Conservation (phyloP, 148 eudicot genomes). For the Nyssa sinensis region DNA sequence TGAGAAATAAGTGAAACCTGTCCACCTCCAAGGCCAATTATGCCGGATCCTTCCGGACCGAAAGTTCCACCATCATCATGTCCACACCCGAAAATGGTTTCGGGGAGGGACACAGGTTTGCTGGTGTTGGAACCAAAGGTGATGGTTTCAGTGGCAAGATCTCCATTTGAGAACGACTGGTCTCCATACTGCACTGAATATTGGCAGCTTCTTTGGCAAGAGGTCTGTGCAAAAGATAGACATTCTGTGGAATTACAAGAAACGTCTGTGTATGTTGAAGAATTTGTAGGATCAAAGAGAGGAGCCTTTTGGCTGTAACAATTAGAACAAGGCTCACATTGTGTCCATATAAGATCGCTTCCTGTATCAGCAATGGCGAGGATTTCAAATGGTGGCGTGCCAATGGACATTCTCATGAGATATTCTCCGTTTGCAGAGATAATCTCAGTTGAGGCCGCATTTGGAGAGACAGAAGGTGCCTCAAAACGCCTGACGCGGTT, state of each 20-base stretch:
- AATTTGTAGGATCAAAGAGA: slow-evolving; percentile 36
- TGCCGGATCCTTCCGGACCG: slow-evolving; percentile 15
- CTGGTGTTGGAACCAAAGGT: slow-evolving; percentile 15
- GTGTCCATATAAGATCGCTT: slow-evolving; percentile 49
- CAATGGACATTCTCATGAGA: slow-evolving; percentile 46
- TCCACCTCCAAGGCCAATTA: slow-evolving; percentile 43
- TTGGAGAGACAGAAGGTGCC: background rate
- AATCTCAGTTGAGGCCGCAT: background rate
- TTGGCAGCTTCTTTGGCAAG: slow-evolving; percentile 16
- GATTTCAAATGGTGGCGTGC: slow-evolving; percentile 36
- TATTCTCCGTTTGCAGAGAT: slow-evolving; percentile 29
- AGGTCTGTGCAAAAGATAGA: background rate
- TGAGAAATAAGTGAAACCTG: slow-evolving; percentile 36
- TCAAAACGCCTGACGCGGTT: slow-evolving; percentile 2
- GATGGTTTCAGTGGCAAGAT: slow-evolving; percentile 32
- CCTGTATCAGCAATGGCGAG: slow-evolving; percentile 47
- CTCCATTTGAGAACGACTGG: slow-evolving; percentile 26
- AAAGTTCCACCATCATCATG: slow-evolving; percentile 13
- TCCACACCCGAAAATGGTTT: slow-evolving; percentile 36
- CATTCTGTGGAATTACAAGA: slow-evolving; percentile 33
- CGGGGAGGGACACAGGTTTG: background rate
- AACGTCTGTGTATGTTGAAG: slow-evolving; percentile 33
- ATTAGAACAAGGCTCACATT: slow-evolving; percentile 39
- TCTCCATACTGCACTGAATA: slow-evolving; percentile 18
- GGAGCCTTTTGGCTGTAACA: slow-evolving; percentile 40